Evolutionary conservation across 306 rosid species (phyloP).

Genomic region (Sophora flavescens): DNA sequence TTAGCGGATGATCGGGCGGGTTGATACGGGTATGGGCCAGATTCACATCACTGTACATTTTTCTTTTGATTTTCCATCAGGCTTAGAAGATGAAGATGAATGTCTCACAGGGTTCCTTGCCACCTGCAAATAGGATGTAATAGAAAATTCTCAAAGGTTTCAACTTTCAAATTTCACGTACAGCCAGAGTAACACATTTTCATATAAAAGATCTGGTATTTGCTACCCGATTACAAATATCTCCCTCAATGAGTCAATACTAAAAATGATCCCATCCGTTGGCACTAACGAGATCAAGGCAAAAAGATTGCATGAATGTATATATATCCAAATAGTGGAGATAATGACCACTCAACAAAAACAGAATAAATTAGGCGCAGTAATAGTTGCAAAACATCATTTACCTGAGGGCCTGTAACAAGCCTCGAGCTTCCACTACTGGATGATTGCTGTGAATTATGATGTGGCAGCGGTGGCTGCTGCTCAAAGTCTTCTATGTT

Average conservation of each 20-base stretch:
- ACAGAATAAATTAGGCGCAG: background rate
- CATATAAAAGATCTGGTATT: conserved; percentile 24
- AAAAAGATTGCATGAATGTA: background rate
- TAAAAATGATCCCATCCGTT: conserved; percentile 16
- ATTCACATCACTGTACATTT: too few species aligned
- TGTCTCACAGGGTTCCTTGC: too few species aligned
- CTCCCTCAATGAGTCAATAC: background rate
- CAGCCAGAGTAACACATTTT: conserved; percentile 12
- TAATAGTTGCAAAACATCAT: conserved; percentile 33
- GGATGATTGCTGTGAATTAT: conserved; percentile 68
- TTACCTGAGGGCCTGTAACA: conserved; percentile 94
- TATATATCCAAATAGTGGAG: background rate
- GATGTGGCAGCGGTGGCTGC: conserved; percentile 77
- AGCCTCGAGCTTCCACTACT: conserved; percentile 65
- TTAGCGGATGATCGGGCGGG: too few species aligned
- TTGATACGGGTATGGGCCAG: too few species aligned
- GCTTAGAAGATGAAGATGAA: too few species aligned
- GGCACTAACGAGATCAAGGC: conserved; percentile 13
- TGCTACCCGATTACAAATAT: background rate
- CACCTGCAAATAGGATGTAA: too few species aligned
- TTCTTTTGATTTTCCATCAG: too few species aligned
- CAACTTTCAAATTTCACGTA: conserved; percentile 11
- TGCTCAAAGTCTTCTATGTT: conserved; percentile 99
- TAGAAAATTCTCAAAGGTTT: too few species aligned
- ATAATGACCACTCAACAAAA: background rate